A percentile compares a stretch with the other conserved stretches of the same genome.
phyloP scores from a whole-genome alignment of 1,139 yeast species.

The Taphrina populina region DNA sequence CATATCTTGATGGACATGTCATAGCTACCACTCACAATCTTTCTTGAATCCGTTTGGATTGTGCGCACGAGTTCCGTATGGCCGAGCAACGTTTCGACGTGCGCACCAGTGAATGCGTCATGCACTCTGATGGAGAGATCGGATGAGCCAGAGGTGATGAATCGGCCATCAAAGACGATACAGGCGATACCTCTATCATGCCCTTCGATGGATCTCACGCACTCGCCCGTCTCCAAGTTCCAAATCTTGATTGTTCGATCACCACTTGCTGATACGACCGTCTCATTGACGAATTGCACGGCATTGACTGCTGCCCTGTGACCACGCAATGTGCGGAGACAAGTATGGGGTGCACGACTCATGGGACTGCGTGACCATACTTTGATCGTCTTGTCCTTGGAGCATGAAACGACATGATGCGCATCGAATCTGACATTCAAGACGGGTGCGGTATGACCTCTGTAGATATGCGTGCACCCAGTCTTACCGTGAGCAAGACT shows the following conservation, averaged over 20 bases:
- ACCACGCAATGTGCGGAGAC: slow-evolving; percentile 34
- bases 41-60: slow-evolving; percentile 32
- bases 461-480: slow-evolving; percentile 63
- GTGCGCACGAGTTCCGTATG: slow-evolving; percentile 45
- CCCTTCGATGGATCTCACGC: slow-evolving; percentile 60
- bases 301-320: slow-evolving; percentile 38
- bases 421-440: slow-evolving; percentile 33
- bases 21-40: slow-evolving; percentile 36
- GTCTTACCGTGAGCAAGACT: slow-evolving; percentile 62
- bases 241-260: slow-evolving; percentile 95
- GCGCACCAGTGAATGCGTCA: slow-evolving; percentile 61
- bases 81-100: slow-evolving; percentile 69
- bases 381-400: slow-evolving; percentile 36
- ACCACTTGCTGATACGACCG: slow-evolving; percentile 50
- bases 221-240: slow-evolving; percentile 90
- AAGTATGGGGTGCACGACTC: slow-evolving; percentile 7
- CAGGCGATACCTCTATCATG: slow-evolving; percentile 38
- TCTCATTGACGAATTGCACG: slow-evolving; percentile 33
- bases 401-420: slow-evolving; percentile 35
- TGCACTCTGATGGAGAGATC: slow-evolving; percentile 44
- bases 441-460: slow-evolving; percentile 53
- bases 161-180: slow-evolving; percentile 38
- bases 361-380: slow-evolving; percentile 33
- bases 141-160: slow-evolving; percentile 43
- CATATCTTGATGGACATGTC: slow-evolving; percentile 52